Percentiles rank a stretch among this genome's conserved stretches.
These are phyloP conservation scores for Fusarium drepaniforme DNA, from an alignment of 2,329 filamentous ascomycete species.

Conservation along the genomic window DNA sequence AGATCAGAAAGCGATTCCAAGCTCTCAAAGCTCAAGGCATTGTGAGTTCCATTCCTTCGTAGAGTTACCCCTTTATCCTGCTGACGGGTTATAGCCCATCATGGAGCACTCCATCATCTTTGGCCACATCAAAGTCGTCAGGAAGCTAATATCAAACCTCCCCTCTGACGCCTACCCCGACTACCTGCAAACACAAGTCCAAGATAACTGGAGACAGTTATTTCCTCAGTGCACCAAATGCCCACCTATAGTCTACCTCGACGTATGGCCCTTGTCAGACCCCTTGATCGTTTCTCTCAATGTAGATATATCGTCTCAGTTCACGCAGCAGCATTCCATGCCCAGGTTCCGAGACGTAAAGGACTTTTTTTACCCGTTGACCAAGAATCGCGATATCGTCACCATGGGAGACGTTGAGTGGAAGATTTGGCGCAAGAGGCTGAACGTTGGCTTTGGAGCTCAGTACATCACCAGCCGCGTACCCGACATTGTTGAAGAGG, in stretches of 20 bases:
- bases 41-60: not conserved
- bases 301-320: conserved; percentile 34
- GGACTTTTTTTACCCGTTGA: conserved; percentile 44
- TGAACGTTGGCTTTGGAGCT: conserved; percentile 54
- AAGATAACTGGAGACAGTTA: conserved; percentile 31
- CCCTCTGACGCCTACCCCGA: conserved; percentile 31
- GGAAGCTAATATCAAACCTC: conserved; percentile 16
- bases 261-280: conserved; percentile 45
- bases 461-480: conserved; percentile 51
- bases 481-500: conserved; percentile 53
- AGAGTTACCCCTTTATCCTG: not conserved
- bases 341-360: conserved; percentile 46
- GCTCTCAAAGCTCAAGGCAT: not conserved
- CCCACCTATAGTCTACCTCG: conserved; percentile 44
- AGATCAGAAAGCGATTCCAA: not conserved
- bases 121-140: conserved; percentile 29
- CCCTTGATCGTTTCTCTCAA: conserved; percentile 34
- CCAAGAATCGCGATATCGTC: conserved; percentile 48
- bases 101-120: conserved; percentile 39
- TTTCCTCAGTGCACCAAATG: conserved; percentile 37
- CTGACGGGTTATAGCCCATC: conserved; percentile 9
- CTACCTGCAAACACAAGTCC: conserved; percentile 27
- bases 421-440: conserved; percentile 46
- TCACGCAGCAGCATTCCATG: conserved; percentile 35
- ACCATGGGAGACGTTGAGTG: conserved; percentile 47